Conservation (phyloP, 257 asterid genomes). For the Cordia subcordata region DNA sequence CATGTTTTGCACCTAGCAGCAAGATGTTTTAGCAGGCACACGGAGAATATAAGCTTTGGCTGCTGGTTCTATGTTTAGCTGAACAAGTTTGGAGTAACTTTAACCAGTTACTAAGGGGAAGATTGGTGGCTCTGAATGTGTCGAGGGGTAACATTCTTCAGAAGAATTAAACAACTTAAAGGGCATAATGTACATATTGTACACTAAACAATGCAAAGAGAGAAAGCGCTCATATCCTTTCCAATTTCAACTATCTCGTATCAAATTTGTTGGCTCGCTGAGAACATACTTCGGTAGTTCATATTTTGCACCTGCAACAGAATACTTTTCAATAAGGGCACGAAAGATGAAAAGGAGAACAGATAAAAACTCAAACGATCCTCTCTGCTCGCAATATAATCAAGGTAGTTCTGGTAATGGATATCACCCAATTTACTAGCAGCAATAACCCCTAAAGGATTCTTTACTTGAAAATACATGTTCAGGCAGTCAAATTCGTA, state of each 20-base stretch:
- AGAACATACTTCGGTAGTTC: conserved; percentile 75
- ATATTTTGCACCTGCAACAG: conserved; percentile 71
- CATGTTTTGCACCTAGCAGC: too few relatives aligned
- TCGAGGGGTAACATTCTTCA: background rate
- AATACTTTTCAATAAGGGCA: background rate
- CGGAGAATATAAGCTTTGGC: too few relatives aligned
- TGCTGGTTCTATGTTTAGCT: too few relatives aligned
- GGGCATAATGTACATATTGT: conserved; percentile 2
- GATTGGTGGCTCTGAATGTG: background rate
- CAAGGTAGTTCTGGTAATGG: too few relatives aligned
- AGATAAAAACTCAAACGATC: background rate
- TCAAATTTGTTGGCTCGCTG: conserved; percentile 82
- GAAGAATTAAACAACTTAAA: background rate
- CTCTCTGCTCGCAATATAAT: too few relatives aligned
- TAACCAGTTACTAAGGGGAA: too few relatives aligned
- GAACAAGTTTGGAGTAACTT: too few relatives aligned
- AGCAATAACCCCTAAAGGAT: background rate
- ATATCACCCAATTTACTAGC: too few relatives aligned
- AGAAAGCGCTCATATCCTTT: background rate
- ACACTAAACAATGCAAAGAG: conserved; percentile 1
- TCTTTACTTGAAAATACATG: background rate
- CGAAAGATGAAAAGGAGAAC: background rate
- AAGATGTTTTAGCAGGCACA: too few relatives aligned
- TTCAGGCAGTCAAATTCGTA: background rate
- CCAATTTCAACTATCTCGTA: conserved; percentile 30